Base-by-base conservation (phyloP, 768 basidiomycete species). In the Tulasnella sp. region DNA sequence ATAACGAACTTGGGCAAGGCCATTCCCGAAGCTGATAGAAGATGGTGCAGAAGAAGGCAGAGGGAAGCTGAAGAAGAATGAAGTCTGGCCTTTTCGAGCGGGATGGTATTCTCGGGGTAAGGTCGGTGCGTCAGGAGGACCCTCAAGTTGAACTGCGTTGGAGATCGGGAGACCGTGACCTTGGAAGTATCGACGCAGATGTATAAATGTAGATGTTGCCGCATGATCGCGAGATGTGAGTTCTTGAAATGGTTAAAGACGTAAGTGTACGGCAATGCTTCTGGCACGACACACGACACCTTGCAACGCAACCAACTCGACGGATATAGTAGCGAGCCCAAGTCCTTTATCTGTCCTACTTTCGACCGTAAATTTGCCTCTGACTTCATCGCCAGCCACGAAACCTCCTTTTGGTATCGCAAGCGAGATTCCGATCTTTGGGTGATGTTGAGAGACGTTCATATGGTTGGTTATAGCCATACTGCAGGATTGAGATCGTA, bases 161-260 rank as follows among this genome's bases (percentile, higher is more conserved):
- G 87, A 89, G 6, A 86, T 85, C 0, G 87, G 88, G 6, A 89
- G 71, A 15, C 80, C 81, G 2, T 83, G 84, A 2, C 86, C 87
- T 68, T 90, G 87, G 65, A 88, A 91, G 5, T 86, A 66, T 31
- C 84, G 75, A 27, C 78, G 75, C 56, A 73, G 77, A 61, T 84
- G 83, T 29, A 88, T 67, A 63, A 89, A 90, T 0, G 80, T 83
- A 25, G 82, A 83, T 0, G 82, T 84, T 2, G 87, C 88, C 21
- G 86, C 82, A 67, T 86, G 83, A 66, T 86, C 83, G 62, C 84
- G 73, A 29, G 85, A 86, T 5, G 78, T 79, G 9, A 91, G 69
- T 66, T 88, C 87, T 90, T 59, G 2, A 42, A 43, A 14, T 4
- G 11, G 29, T 4, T 32, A 21, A 48, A 15, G 57, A 49, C 34